These are phyloP conservation scores for Oidiodendron maius DNA, from an alignment of 495 filamentous ascomycete species.

Conservation along the genomic window DNA sequence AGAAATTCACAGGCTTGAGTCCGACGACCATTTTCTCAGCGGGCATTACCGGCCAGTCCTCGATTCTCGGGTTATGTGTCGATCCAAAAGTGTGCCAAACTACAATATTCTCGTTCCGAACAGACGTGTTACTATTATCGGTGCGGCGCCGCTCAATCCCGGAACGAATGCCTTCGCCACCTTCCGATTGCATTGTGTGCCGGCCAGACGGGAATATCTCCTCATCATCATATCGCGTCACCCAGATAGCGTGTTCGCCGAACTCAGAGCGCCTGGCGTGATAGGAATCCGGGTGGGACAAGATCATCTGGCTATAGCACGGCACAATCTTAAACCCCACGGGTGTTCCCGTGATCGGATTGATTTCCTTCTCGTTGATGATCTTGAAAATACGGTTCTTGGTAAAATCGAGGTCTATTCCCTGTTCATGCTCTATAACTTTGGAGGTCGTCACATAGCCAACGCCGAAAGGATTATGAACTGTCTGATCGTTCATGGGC, in stretches of 20 bases:
- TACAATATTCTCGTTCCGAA: conserved; percentile 42
- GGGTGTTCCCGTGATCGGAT: conserved; percentile 54
- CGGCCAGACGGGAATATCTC: conserved; percentile 34
- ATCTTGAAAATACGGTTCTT: conserved; percentile 71
- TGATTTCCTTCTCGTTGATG: conserved; percentile 48
- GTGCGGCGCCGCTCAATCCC: conserved; percentile 43
- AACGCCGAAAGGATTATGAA: conserved; percentile 6
- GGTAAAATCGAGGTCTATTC: conserved; percentile 52
- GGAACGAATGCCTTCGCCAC: conserved; percentile 34
- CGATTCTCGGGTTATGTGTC: conserved; percentile 52
- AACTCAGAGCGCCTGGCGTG: conserved; percentile 31
- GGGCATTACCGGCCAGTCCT: conserved; percentile 64
- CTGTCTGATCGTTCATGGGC: conserved; percentile 30
- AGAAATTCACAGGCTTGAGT: conserved; percentile 20
- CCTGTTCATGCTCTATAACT: conserved; percentile 49
- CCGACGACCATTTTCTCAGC: conserved; percentile 25
- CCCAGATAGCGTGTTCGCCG: conserved; percentile 32
- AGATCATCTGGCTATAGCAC: conserved; percentile 26
- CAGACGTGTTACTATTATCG: conserved; percentile 26
- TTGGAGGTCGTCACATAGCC: conserved; percentile 41
- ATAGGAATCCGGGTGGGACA: conserved; percentile 29
- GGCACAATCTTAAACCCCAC: conserved; percentile 32
- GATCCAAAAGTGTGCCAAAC: conserved; percentile 57
- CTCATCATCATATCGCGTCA: conserved; percentile 30
- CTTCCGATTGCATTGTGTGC: conserved; percentile 37